phyloP scores from a whole-genome alignment of 2,329 filamentous ascomycete species.

The Pestalotiopsis sp. region DNA sequence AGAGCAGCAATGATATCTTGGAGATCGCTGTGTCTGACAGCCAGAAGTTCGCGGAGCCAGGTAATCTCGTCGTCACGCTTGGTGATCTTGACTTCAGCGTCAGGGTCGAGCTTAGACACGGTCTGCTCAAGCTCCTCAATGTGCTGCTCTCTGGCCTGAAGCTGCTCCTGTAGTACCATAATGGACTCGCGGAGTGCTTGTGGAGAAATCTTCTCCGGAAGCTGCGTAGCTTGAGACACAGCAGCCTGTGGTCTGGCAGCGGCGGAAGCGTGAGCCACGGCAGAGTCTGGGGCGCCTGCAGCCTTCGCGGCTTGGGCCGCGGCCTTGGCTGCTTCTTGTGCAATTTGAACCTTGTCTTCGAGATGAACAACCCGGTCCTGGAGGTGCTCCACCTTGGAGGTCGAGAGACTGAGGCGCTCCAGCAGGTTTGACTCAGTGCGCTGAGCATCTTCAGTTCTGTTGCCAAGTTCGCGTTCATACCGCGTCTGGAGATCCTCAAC shows the following conservation, averaged over 20 bases:
- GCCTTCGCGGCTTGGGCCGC: conserved; percentile 34
- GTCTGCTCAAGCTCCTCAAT: conserved; percentile 86
- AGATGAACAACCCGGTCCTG: conserved; percentile 84
- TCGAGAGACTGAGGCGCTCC: conserved; percentile 79
- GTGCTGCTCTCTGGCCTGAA: conserved; percentile 87
- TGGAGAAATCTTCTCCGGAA: conserved; percentile 87
- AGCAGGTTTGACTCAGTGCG: conserved; percentile 78
- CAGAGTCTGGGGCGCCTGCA: conserved; percentile 40
- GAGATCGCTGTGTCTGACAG: conserved; percentile 86
- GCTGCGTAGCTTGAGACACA: conserved; percentile 43
- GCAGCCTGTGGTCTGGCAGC: conserved; percentile 40
- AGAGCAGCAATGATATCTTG: conserved; percentile 87
- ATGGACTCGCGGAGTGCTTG: conserved; percentile 96
- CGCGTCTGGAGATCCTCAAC: conserved; percentile 76
- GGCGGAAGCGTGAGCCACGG: conserved; percentile 48
- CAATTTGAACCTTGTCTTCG: conserved; percentile 88
- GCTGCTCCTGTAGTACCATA: conserved; percentile 92
- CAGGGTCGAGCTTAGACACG: conserved; percentile 69
- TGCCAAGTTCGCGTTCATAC: conserved; percentile 74
- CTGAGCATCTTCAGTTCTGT: conserved; percentile 79
- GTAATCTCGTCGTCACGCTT: conserved; percentile 93
- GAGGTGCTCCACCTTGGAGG: conserved; percentile 82
- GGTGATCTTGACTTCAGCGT: conserved; percentile 79
- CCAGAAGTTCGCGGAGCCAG: conserved; percentile 92
- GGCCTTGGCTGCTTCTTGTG: conserved; percentile 81